Conservation (phyloP, 2,329 filamentous ascomycete genomes). For the Sporothrix euskadiensis region DNA sequence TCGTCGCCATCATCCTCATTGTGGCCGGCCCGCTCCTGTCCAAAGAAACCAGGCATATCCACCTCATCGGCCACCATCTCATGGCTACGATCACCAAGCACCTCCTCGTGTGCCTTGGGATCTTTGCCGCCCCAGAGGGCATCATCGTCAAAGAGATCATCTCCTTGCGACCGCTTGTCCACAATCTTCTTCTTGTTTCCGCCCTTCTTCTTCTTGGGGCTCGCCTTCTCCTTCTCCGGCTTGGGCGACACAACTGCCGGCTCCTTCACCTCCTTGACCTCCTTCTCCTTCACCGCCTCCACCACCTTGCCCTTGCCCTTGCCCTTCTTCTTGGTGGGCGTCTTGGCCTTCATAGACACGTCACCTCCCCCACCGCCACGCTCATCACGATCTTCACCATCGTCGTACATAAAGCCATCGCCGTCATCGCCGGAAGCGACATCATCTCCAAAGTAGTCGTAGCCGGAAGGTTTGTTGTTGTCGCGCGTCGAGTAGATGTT, state of each 20-base stretch:
- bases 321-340: slow-evolving; percentile 19
- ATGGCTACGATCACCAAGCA: not conserved
- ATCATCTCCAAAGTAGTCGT: slow-evolving; percentile 1
- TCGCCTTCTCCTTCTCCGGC: slow-evolving; percentile 40
- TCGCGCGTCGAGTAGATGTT: not conserved
- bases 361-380: not conserved
- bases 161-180: slow-evolving; percentile 45
- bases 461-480: not conserved
- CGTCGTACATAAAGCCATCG: slow-evolving; percentile 5
- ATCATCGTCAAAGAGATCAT: slow-evolving; percentile 50
- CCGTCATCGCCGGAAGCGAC: not conserved
- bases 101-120: slow-evolving; percentile 39
- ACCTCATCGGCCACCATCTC: slow-evolving; percentile 14
- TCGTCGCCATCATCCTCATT: not conserved
- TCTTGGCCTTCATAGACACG: slow-evolving; percentile 5
- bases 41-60: slow-evolving; percentile 19
- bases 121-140: slow-evolving; percentile 49
- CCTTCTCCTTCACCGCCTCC: slow-evolving; percentile 17
- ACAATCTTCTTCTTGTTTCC: slow-evolving; percentile 42
- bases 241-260: not conserved
- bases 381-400: not conserved
- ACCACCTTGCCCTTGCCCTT: slow-evolving; percentile 14
- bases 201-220: slow-evolving; percentile 33
- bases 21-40: not conserved
- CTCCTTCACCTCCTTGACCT: not conserved